A percentile compares a stretch with the other conserved stretches of the same genome.
These are phyloP conservation scores for Hypoxylon sp. DNA, from an alignment of 2,329 filamentous ascomycete genomes.

Conservation along the genomic window DNA sequence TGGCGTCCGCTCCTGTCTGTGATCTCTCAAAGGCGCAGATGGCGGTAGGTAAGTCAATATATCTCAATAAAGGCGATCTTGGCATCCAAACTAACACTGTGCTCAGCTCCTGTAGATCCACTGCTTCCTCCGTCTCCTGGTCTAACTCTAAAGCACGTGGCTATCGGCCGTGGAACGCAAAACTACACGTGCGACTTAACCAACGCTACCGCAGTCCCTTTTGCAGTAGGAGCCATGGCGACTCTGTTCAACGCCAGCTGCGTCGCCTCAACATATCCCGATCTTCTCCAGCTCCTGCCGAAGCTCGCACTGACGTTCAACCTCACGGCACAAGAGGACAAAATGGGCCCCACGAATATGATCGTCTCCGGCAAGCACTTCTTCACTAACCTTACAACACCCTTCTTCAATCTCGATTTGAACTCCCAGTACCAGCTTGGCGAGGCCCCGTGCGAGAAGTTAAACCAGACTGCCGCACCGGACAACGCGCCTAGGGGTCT, in stretches of 20 bases:
- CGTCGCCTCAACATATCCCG: conserved; percentile 76
- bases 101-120: conserved; percentile 63
- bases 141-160: conserved; percentile 79
- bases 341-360: conserved; percentile 70
- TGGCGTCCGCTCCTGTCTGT: conserved; percentile 61
- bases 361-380: conserved; percentile 82
- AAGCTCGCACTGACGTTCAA: conserved; percentile 76
- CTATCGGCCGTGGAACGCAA: conserved; percentile 88
- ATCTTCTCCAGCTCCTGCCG: conserved; percentile 74
- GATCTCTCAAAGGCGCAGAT: conserved; percentile 67
- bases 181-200: conserved; percentile 87
- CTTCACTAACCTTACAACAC: conserved; percentile 78
- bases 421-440: conserved; percentile 65
- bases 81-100: conserved; percentile 48
- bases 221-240: conserved; percentile 79
- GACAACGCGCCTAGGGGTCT: conserved; percentile 69
- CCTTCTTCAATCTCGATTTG: conserved; percentile 84
- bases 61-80: neutral
- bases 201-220: conserved; percentile 72
- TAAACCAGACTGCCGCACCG: conserved; percentile 73
- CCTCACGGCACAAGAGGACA: conserved; percentile 57
- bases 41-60: conserved; percentile 60
- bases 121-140: conserved; percentile 73
- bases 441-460: conserved; percentile 73
- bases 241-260: conserved; percentile 91